Evolutionary conservation across 2,329 filamentous ascomycete genomes (phyloP).

Genomic region (Alternaria postmessia): DNA sequence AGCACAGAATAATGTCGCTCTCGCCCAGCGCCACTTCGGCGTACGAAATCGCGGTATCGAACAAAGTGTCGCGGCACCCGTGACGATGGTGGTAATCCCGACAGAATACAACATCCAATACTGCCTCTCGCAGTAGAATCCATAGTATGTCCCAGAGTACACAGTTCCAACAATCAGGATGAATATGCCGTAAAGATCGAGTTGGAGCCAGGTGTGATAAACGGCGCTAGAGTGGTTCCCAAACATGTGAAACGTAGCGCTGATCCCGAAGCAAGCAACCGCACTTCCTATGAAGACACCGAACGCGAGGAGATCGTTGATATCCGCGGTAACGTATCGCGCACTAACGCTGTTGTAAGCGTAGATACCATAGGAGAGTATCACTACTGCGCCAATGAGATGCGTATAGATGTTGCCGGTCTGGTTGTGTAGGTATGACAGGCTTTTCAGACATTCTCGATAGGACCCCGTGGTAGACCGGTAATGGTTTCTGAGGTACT

Average conservation of each 20-base stretch:
- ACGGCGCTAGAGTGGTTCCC: constrained; percentile 11
- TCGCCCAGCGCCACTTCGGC: constrained; percentile 12
- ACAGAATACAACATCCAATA: constrained; percentile 11
- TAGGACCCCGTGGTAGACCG: constrained; percentile 7
- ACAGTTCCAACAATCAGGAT: constrained; percentile 13
- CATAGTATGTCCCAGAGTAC: constrained; percentile 15
- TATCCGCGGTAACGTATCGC: constrained; percentile 5
- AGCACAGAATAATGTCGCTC: constrained; percentile 12
- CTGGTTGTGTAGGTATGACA: constrained; percentile 13
- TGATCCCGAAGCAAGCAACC: constrained; percentile 10
- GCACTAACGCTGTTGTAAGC: constrained; percentile 1
- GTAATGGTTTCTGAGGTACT: constrained; percentile 8
- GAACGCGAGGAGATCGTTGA: constrained; percentile 7
- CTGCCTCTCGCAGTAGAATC: constrained; percentile 9
- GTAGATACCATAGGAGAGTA: constrained; percentile 1
- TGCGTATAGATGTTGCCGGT: constrained; percentile 14
- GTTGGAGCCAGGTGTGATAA: constrained; percentile 8
- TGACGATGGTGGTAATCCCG: constrained; percentile 7
- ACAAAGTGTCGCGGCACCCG: constrained; percentile 5
- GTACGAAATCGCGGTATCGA: constrained; percentile 11
- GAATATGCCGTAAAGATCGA: constrained; percentile 14
- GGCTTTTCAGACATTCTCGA: constrained; percentile 9
- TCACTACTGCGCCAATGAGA: background rate
- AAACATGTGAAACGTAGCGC: constrained; percentile 13
- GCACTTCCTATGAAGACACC: constrained; percentile 8